Conservation (phyloP, 2,329 filamentous ascomycete genomes). For the Paraphoma sp. region DNA sequence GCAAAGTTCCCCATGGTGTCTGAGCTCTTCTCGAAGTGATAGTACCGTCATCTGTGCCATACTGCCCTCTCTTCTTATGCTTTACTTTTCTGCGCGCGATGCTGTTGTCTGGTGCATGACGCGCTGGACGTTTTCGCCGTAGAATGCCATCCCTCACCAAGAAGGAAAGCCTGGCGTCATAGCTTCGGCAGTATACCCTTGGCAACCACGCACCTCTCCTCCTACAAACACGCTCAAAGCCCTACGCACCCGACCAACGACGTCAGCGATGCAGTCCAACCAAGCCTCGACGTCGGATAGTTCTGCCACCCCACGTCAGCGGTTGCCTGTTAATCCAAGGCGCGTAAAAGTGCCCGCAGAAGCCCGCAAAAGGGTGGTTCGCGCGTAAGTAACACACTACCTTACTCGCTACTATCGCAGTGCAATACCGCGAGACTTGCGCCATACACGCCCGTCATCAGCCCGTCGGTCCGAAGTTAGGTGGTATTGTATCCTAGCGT, state of each 20-base stretch:
- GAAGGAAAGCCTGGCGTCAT: conserved; percentile 1
- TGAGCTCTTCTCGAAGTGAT: background rate
- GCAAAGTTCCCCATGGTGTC: conserved; percentile 1
- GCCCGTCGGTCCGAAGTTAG: conserved; percentile 1
- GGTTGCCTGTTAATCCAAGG: conserved; percentile 29
- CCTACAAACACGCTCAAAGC: too few relatives aligned
- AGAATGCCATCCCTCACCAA: background rate
- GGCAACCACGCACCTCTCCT: background rate
- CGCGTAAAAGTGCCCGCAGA: conserved; percentile 31
- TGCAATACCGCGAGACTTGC: background rate
- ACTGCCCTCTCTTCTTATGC: background rate
- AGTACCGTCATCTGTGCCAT: background rate
- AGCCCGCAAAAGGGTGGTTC: conserved; percentile 27
- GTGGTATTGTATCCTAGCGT: too few relatives aligned
- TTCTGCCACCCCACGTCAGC: conserved; percentile 19
- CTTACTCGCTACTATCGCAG: background rate
- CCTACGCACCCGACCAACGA: background rate
- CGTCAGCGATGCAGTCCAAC: conserved; percentile 18
- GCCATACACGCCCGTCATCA: background rate
- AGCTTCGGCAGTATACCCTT: background rate
- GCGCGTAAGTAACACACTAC: conserved; percentile 25
- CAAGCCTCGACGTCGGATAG: conserved; percentile 10
- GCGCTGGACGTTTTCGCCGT: background rate
- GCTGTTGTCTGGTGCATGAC: background rate
- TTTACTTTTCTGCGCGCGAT: background rate